Evolutionary conservation across 768 basidiomycete genomes (phyloP).

Genomic region (Grammothele lineata): DNA sequence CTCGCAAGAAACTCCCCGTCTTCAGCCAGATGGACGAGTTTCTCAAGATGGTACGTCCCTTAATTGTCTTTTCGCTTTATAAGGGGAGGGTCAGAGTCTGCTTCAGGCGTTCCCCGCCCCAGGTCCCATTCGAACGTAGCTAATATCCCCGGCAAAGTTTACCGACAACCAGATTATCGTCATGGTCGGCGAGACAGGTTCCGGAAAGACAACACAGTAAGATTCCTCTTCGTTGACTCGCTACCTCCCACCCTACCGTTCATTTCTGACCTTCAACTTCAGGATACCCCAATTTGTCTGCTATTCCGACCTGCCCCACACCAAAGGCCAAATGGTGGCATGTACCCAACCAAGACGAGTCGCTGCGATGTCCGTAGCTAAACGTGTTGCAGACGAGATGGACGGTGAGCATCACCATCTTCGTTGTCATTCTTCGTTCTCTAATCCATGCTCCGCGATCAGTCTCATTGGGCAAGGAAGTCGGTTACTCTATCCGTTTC

Average conservation of each 20-base stretch:
- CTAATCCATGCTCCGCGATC: too few relatives aligned
- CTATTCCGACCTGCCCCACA: constrained; percentile 89
- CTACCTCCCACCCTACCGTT: not conserved
- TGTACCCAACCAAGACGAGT: constrained; percentile 97
- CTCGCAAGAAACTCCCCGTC: constrained; percentile 87
- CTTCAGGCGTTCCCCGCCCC: constrained; percentile 21
- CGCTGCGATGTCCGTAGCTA: constrained; percentile 96
- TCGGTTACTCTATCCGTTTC: constrained; percentile 97
- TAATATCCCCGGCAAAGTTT: constrained; percentile 46
- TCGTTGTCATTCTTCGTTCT: too few relatives aligned
- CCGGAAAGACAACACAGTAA: constrained; percentile 94
- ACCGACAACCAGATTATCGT: constrained; percentile 79
- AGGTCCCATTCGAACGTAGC: constrained; percentile 16
- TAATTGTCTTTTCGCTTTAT: constrained; percentile 1
- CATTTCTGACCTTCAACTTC: constrained; percentile 2
- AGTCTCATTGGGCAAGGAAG: constrained; percentile 92
- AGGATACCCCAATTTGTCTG: constrained; percentile 97
- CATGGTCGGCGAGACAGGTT: constrained; percentile 93
- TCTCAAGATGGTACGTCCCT: constrained; percentile 69
- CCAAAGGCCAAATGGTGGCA: constrained; percentile 85
- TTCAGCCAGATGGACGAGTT: constrained; percentile 93
- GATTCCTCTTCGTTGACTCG: constrained; percentile 21
- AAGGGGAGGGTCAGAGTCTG: constrained; percentile 29
- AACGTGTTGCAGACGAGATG: constrained; percentile 99
- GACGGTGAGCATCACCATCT: constrained; percentile 58